Evolutionary conservation across 2,329 filamentous ascomycete species (phyloP).

Genomic region (Pezicula carpinea): DNA sequence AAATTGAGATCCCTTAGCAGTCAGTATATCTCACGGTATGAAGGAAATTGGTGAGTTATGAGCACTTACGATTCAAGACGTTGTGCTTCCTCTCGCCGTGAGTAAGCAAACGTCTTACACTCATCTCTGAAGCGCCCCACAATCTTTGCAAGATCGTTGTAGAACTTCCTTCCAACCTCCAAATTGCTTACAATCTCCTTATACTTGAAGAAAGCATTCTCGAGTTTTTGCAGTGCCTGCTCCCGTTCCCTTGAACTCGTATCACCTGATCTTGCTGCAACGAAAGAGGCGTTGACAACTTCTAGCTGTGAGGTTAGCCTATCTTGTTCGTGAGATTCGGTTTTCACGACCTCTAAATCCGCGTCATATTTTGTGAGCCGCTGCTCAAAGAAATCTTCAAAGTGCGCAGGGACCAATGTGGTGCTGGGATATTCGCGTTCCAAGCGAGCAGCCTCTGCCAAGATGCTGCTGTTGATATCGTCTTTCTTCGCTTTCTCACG

Average conservation of each 20-base stretch:
- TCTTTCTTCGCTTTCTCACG: constrained; percentile 77
- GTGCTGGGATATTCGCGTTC: constrained; percentile 85
- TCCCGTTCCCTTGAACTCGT: constrained; percentile 70
- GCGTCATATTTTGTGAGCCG: constrained; percentile 77
- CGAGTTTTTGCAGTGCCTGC: constrained; percentile 77
- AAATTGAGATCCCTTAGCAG: constrained; percentile 19
- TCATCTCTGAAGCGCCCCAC: constrained; percentile 82
- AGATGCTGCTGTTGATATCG: constrained; percentile 81
- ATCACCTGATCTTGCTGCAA: constrained; percentile 57
- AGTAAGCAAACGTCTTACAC: constrained; percentile 71
- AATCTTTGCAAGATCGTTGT: constrained; percentile 90
- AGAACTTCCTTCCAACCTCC: constrained; percentile 90
- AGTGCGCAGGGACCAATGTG: constrained; percentile 79
- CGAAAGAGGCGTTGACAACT: constrained; percentile 74
- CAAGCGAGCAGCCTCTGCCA: constrained; percentile 76
- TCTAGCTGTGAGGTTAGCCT: constrained; percentile 64
- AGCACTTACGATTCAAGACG: constrained; percentile 66
- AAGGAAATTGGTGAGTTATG: not conserved
- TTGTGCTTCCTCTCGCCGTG: constrained; percentile 75
- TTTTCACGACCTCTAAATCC: constrained; percentile 65
- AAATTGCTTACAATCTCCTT: constrained; percentile 92
- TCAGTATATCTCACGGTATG: constrained; percentile 5
- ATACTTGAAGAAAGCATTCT: constrained; percentile 92
- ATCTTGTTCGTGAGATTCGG: constrained; percentile 74
- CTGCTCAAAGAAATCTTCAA: constrained; percentile 85